A percentile compares a stretch with the other conserved stretches of the same genome.
These are phyloP conservation scores for Carex parvula DNA, from an alignment of 176 grass and related monocot species.

Conservation along the genomic window DNA sequence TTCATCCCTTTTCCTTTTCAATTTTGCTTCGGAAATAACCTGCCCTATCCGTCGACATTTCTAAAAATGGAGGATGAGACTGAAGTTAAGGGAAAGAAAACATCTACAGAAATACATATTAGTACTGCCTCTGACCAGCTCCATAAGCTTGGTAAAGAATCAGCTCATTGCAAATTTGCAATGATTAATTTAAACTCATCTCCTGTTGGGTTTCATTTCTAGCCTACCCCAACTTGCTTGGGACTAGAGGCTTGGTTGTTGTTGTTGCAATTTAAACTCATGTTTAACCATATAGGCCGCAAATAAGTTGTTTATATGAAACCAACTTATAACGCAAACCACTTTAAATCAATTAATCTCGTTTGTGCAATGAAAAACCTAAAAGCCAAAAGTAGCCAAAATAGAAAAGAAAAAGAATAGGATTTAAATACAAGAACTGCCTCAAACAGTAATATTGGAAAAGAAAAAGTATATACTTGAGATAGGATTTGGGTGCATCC, in stretches of 20 bases:
- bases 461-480: background rate
- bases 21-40: background rate
- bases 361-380: background rate
- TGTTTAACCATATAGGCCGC: background rate
- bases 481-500: background rate
- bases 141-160: background rate
- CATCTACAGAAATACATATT: background rate
- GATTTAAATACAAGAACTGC: background rate
- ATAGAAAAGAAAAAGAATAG: background rate
- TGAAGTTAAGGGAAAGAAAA: background rate
- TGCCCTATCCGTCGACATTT: background rate
- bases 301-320: background rate
- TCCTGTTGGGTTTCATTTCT: too few relatives aligned
- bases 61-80: background rate
- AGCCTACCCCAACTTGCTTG: too few relatives aligned
- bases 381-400: background rate
- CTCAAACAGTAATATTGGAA: background rate
- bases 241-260: too few relatives aligned
- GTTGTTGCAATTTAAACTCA: background rate
- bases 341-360: background rate
- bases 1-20: conserved; percentile 24
- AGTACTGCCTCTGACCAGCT: background rate
- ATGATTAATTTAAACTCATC: background rate
- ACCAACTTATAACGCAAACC: background rate
- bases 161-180: background rate